A percentile compares a stretch with the other conserved stretches of the same genome.
phyloP scores from a whole-genome alignment of 1,139 yeast genomes.

The Pichia sp. region DNA sequence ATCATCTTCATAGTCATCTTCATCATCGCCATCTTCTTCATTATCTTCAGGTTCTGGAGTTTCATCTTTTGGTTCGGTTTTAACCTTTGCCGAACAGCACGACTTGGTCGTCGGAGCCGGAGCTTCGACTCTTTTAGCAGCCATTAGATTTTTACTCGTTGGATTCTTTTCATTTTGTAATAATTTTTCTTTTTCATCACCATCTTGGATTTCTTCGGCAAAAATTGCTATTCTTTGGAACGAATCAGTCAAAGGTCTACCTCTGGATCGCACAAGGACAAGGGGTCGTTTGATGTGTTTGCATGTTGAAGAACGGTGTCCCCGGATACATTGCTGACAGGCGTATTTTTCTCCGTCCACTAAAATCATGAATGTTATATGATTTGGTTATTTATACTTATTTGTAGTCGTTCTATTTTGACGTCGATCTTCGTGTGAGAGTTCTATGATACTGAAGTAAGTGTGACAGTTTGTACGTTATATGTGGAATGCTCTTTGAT shows the following conservation, averaged over 20 bases:
- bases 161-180: conserved; percentile 8
- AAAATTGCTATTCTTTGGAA: conserved; percentile 58
- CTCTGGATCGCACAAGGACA: conserved; percentile 84
- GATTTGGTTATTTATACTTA: background rate
- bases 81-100: too few relatives aligned
- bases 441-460: too few relatives aligned
- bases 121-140: conserved; percentile 7
- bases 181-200: conserved; percentile 6
- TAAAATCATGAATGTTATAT: conserved; percentile 57
- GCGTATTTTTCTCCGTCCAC: conserved; percentile 85
- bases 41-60: too few relatives aligned
- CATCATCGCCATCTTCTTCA: too few relatives aligned
- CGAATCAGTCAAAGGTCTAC: conserved; percentile 65
- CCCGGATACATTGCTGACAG: conserved; percentile 89
- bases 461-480: too few relatives aligned
- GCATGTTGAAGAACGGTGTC: conserved; percentile 89
- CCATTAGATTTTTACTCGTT: conserved; percentile 6
- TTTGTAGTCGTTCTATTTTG: too few relatives aligned
- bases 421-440: too few relatives aligned
- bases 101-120: too few relatives aligned
- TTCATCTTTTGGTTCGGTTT: too few relatives aligned
- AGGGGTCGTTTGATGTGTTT: conserved; percentile 77
- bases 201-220: conserved; percentile 41
- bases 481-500: too few relatives aligned
- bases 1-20: background rate